Evolutionary conservation across 768 basidiomycete genomes (phyloP).

Genomic region (Obba rivulosa): DNA sequence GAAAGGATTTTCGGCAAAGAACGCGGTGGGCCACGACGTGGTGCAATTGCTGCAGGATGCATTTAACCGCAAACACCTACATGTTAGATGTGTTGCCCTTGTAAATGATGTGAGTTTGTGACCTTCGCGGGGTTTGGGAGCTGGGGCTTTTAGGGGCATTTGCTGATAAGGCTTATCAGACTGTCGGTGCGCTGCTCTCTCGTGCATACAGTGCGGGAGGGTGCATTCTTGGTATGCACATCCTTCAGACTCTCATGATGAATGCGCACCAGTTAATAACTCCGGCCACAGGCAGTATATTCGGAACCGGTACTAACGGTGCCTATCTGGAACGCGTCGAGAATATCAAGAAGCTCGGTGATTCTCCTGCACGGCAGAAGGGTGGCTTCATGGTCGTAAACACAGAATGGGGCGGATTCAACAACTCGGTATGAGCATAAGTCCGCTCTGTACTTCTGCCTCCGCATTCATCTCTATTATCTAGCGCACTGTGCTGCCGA

Average conservation of each 20-base stretch:
- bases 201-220: slow-evolving; percentile 92
- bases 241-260: neutral
- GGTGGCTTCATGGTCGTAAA: slow-evolving; percentile 91
- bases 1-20: slow-evolving; percentile 91
- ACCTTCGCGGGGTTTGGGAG: neutral
- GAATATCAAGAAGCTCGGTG: slow-evolving; percentile 80
- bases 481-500: slow-evolving; percentile 77
- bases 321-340: slow-evolving; percentile 89
- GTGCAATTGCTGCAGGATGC: slow-evolving; percentile 88
- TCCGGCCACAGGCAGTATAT: slow-evolving; percentile 57
- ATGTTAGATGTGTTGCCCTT: slow-evolving; percentile 85
- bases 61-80: slow-evolving; percentile 87
- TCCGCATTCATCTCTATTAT: neutral
- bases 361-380: slow-evolving; percentile 49
- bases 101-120: slow-evolving; percentile 79
- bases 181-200: slow-evolving; percentile 91
- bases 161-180: slow-evolving; percentile 41
- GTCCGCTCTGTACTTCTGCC: neutral
- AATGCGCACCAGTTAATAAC: neutral
- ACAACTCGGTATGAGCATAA: slow-evolving; percentile 69
- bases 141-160: neutral
- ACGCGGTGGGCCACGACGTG: slow-evolving; percentile 85
- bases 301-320: slow-evolving; percentile 98
- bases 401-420: slow-evolving; percentile 98
- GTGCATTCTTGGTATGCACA: slow-evolving; percentile 56